A percentile compares a stretch with the other conserved stretches of the same genome.
Conservation (phyloP, 768 basidiomycete species). For the Leccinum fibrillosum region DNA sequence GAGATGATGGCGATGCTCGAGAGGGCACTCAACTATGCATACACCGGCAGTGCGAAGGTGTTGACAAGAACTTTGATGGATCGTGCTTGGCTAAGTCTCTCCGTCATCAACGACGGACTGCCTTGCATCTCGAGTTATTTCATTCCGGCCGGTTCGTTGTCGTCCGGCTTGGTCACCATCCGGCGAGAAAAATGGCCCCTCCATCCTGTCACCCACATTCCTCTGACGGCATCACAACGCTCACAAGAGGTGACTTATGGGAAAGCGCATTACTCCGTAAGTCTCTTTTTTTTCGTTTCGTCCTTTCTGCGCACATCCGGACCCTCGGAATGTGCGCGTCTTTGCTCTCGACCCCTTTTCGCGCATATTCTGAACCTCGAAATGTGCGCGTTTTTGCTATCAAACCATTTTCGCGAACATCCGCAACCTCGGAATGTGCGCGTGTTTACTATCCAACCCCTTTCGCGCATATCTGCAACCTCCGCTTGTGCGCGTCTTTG, state of each 20-base stretch:
- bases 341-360: not conserved
- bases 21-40: not conserved
- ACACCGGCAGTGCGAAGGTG: not conserved
- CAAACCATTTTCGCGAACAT: not conserved
- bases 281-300: not conserved
- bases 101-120: not conserved
- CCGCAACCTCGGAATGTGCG: too few species aligned
- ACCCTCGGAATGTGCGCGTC: not conserved
- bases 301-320: not conserved
- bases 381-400: too few species aligned
- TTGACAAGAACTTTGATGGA: constrained; percentile 3
- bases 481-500: too few species aligned
- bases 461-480: too few species aligned
- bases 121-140: not conserved
- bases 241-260: constrained; percentile 2
- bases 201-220: not conserved
- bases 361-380: too few species aligned
- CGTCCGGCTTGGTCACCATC: too few species aligned
- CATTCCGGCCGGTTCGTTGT: not conserved
- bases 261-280: not conserved
- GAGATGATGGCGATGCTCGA: not conserved
- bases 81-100: not conserved
- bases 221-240: not conserved
- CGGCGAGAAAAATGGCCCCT: not conserved
- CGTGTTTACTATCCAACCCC: too few species aligned